These are phyloP conservation scores for Magnolia officinalis DNA, from an alignment of 164 flowering plant genomes.

Conservation along the genomic window DNA sequence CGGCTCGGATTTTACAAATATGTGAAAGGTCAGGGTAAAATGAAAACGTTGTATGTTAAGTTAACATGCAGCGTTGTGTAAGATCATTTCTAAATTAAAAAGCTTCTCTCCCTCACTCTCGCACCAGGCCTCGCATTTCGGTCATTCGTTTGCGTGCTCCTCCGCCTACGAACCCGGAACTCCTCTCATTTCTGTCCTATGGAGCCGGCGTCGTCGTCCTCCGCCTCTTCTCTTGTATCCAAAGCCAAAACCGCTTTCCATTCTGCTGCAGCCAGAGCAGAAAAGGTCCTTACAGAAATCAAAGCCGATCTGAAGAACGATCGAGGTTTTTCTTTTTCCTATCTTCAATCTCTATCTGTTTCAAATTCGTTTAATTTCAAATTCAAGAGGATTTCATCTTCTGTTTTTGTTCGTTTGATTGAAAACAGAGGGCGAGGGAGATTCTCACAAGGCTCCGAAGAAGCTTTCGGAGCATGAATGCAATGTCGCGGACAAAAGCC, in stretches of 20 bases:
- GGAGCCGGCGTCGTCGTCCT: background rate
- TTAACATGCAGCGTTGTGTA: no score
- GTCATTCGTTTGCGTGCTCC: background rate
- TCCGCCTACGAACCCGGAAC: background rate
- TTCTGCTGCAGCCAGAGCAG: constrained; percentile 95
- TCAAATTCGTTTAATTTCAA: background rate
- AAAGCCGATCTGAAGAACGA: constrained; percentile 50
- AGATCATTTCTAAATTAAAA: no score
- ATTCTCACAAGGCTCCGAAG: constrained; percentile 19
- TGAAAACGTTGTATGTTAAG: no score
- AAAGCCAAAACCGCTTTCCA: constrained; percentile 84
- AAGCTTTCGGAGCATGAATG: constrained; percentile 22
- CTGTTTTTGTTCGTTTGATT: constrained; percentile 5
- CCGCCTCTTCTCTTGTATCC: constrained; percentile 66
- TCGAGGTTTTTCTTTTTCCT: constrained; percentile 33
- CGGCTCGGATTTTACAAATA: no score
- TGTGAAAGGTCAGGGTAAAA: no score
- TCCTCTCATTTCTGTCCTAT: background rate
- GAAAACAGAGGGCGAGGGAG: constrained; percentile 38
- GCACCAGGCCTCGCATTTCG: background rate
- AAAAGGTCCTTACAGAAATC: constrained; percentile 67
- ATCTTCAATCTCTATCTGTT: background rate
- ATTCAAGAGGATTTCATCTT: background rate
- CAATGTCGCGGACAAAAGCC: background rate
- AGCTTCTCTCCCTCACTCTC: background rate